These are phyloP conservation scores for Clitoria ternatea DNA, from an alignment of 306 rosid genomes.

Conservation along the genomic window DNA sequence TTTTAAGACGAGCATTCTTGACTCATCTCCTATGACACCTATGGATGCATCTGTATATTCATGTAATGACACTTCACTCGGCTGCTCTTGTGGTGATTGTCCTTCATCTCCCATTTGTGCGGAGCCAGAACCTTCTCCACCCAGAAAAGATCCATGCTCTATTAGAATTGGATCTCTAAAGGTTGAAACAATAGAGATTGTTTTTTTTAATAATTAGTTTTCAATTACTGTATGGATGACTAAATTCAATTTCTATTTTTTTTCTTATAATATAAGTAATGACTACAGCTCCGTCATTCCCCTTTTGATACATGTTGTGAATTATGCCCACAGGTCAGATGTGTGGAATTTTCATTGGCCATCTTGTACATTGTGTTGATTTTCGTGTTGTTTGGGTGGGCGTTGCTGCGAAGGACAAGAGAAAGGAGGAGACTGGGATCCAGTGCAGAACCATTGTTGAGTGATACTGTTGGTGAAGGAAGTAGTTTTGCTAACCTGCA, in stretches of 20 bases:
- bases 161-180: conserved; percentile 63
- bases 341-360: conserved; percentile 72
- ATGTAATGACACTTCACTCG: conserved; percentile 85
- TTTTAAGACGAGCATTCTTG: conserved; percentile 47
- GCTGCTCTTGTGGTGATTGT: conserved; percentile 99
- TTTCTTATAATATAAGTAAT: conserved; percentile 10
- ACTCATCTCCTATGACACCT: conserved; percentile 59
- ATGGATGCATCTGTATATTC: conserved; percentile 82
- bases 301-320: conserved; percentile 16
- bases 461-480: conserved; percentile 39
- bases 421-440: conserved; percentile 49
- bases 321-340: conserved; percentile 57
- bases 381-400: conserved; percentile 73
- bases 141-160: conserved; percentile 55
- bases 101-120: conserved; percentile 78
- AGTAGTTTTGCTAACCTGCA: conserved; percentile 35
- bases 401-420: conserved; percentile 46
- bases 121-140: conserved; percentile 66
- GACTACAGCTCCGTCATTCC: background rate
- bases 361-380: conserved; percentile 60
- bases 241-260: background rate
- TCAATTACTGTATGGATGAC: conserved; percentile 1
- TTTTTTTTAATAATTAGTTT: conserved; percentile 10
- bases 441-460: conserved; percentile 58
- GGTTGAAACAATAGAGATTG: conserved; percentile 42